Conservation (phyloP, 2,329 filamentous ascomycete species). For the Neonectria punicea region DNA sequence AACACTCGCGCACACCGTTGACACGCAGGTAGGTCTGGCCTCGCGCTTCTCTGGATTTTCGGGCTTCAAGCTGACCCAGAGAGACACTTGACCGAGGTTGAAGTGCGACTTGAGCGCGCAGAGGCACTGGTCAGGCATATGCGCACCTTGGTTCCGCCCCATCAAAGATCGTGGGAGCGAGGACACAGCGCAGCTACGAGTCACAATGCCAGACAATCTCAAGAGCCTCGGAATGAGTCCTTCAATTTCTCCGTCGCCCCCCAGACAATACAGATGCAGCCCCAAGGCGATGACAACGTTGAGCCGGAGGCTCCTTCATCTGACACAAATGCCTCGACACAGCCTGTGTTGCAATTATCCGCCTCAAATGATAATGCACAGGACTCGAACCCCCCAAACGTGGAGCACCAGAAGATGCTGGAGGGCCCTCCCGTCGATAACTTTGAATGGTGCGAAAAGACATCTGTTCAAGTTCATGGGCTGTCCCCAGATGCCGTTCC, state of each 20-base stretch:
- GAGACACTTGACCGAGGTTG: conserved; percentile 56
- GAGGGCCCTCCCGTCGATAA: conserved; percentile 49
- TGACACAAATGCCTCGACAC: not conserved
- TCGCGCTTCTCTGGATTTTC: not conserved
- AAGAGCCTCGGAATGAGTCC: not conserved
- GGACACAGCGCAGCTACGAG: not conserved
- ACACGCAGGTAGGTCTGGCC: conserved; percentile 53
- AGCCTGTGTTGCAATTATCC: not conserved
- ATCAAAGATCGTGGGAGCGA: conserved; percentile 36
- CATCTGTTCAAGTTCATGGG: conserved; percentile 39
- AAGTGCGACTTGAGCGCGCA: conserved; percentile 52
- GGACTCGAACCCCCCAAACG: conserved; percentile 12
- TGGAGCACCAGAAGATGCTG: conserved; percentile 40
- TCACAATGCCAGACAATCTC: not conserved
- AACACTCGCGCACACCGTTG: conserved; percentile 58
- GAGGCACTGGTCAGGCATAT: conserved; percentile 47
- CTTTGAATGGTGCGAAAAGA: conserved; percentile 52
- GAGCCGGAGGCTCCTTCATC: not conserved
- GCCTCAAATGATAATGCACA: conserved; percentile 2
- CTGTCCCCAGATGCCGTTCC: conserved; percentile 38
- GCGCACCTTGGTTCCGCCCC: conserved; percentile 41
- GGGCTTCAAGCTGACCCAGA: conserved; percentile 19
- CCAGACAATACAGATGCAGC: not conserved
- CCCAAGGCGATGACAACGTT: not conserved
- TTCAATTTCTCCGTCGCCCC: conserved; percentile 31